A percentile compares a stretch with the other conserved stretches of the same genome.
Evolutionary conservation across 2,329 filamentous ascomycete species (phyloP).

Genomic region (Sclerotinia spermophila): DNA sequence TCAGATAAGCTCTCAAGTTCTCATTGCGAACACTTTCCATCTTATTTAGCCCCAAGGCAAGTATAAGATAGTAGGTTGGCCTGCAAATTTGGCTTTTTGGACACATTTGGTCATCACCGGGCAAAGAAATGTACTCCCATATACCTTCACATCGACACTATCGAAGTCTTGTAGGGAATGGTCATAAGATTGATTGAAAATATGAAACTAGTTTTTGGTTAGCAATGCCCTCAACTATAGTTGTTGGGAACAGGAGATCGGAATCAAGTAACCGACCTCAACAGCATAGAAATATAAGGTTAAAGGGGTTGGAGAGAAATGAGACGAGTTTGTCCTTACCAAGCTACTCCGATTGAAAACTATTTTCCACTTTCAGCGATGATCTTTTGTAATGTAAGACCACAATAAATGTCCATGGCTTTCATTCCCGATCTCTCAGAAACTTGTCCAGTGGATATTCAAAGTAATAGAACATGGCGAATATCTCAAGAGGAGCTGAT

Average conservation of each 20-base stretch:
- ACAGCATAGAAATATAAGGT: not conserved
- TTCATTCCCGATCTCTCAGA: slow-evolving; percentile 20
- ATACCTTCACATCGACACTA: slow-evolving; percentile 21
- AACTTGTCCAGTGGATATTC: slow-evolving; percentile 24
- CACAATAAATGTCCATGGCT: slow-evolving; percentile 15
- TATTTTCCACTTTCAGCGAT: slow-evolving; percentile 36
- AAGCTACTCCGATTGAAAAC: slow-evolving; percentile 40
- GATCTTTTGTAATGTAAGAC: not conserved
- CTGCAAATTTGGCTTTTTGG: slow-evolving; percentile 42
- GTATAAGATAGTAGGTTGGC: slow-evolving; percentile 34
- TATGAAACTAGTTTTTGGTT: slow-evolving; percentile 22
- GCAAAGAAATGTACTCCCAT: slow-evolving; percentile 25
- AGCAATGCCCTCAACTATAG: slow-evolving; percentile 11
- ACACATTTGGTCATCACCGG: slow-evolving; percentile 39
- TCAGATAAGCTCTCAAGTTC: slow-evolving; percentile 42
- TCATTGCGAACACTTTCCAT: slow-evolving; percentile 38
- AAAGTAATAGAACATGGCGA: slow-evolving; percentile 22
- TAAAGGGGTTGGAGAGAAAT: not conserved
- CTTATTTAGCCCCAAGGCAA: slow-evolving; percentile 23
- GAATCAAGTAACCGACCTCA: not conserved
- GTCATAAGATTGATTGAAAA: slow-evolving; percentile 12
- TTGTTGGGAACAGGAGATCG: not conserved
- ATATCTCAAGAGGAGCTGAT: slow-evolving; percentile 35
- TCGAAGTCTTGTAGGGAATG: slow-evolving; percentile 16
- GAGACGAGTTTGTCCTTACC: slow-evolving; percentile 26